Conservation (phyloP, 2,329 filamentous ascomycete genomes). For the Pseudogymnoascus sp. region DNA sequence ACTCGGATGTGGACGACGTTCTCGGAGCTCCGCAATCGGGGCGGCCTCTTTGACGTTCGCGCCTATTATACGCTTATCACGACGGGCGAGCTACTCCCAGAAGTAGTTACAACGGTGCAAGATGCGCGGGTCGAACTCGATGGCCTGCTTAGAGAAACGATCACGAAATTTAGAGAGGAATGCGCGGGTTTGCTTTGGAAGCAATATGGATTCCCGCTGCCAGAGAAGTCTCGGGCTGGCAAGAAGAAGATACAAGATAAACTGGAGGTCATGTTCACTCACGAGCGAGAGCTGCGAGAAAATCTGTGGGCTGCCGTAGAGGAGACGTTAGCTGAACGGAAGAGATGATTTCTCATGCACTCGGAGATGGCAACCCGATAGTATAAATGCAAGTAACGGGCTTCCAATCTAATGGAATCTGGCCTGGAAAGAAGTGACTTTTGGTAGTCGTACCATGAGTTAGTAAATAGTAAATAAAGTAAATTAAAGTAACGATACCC, state of each 20-base stretch:
- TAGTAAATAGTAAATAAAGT: constrained; percentile 1
- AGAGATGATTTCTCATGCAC: not conserved
- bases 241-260: constrained; percentile 50
- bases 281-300: constrained; percentile 51
- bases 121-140: constrained; percentile 61
- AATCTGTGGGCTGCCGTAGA: constrained; percentile 57
- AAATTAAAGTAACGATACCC: not conserved
- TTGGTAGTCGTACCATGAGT: not conserved
- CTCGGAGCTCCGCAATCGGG: constrained; percentile 36
- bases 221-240: constrained; percentile 39
- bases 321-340: constrained; percentile 30
- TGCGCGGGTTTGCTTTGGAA: constrained; percentile 47
- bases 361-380: constrained; percentile 5
- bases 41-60: constrained; percentile 50
- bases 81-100: constrained; percentile 30
- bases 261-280: constrained; percentile 52
- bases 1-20: constrained; percentile 59
- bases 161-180: constrained; percentile 55
- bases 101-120: constrained; percentile 36
- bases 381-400: not conserved
- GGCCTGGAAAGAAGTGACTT: not conserved
- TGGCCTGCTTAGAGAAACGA: constrained; percentile 54
- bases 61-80: constrained; percentile 37
- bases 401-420: not conserved
- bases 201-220: constrained; percentile 28